These are phyloP conservation scores for Fusarium hostae DNA, from an alignment of 2,329 filamentous ascomycete genomes.

Conservation along the genomic window DNA sequence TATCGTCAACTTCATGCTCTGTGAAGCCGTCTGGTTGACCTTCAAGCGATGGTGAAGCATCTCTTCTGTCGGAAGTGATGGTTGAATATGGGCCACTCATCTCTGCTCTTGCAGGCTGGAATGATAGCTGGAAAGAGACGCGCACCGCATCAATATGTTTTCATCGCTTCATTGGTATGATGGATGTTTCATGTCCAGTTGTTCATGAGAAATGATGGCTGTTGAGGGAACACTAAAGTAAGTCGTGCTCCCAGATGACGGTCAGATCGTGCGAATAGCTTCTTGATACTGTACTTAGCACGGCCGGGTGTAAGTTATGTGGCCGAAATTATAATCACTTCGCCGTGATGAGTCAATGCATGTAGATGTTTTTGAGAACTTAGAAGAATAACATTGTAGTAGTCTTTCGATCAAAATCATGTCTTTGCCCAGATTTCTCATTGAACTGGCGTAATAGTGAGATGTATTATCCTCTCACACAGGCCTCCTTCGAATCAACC, in stretches of 20 bases:
- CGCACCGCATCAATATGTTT: rapidly evolving
- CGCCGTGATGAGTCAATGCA: neutral
- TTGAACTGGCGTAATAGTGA: no score
- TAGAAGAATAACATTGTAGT: neutral
- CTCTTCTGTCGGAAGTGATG: neutral
- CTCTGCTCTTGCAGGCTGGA: neutral
- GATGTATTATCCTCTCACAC: no score
- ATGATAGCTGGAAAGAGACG: neutral
- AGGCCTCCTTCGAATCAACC: neutral
- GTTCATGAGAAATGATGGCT: neutral
- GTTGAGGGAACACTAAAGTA: neutral
- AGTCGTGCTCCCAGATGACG: neutral
- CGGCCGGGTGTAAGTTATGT: neutral
- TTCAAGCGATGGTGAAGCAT: neutral
- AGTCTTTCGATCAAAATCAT: neutral
- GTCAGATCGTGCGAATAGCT: neutral
- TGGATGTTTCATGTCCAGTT: rapidly evolving
- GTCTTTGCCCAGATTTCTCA: neutral
- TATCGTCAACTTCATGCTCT: neutral
- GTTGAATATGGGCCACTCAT: neutral
- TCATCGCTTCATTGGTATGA: neutral
- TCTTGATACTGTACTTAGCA: neutral
- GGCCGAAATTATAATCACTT: no score
- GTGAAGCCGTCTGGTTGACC: neutral
- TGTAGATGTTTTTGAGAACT: neutral